phyloP scores from a whole-genome alignment of 192 early-diverging fungal species.

The Diversispora epigaea region DNA sequence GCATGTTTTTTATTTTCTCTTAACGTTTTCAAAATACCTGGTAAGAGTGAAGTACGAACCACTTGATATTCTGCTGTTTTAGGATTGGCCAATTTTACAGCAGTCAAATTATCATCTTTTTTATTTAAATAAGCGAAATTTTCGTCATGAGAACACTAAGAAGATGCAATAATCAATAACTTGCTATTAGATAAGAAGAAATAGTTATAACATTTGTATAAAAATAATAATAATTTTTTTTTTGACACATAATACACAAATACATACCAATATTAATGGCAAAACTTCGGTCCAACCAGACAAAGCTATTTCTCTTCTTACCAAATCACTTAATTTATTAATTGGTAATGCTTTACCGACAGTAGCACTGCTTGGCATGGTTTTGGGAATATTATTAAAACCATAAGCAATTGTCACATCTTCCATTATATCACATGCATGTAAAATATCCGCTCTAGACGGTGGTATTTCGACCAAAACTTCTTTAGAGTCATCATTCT shows the following conservation, averaged over 20 bases:
- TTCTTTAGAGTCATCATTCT: slow-evolving; percentile 50
- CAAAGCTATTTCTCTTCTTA: slow-evolving; percentile 83
- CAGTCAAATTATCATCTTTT: slow-evolving; percentile 73
- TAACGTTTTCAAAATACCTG: slow-evolving; percentile 92
- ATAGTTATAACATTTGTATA: background rate
- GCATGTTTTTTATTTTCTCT: slow-evolving; percentile 83
- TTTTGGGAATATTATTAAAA: slow-evolving; percentile 89
- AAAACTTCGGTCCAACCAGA: slow-evolving; percentile 93
- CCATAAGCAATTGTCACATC: slow-evolving; percentile 97
- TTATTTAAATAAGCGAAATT: slow-evolving; percentile 88
- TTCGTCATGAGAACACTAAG: slow-evolving; percentile 94
- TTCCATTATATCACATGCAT: slow-evolving; percentile 97
- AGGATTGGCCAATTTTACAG: slow-evolving; percentile 88
- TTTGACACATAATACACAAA: background rate
- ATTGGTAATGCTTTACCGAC: slow-evolving; percentile 85
- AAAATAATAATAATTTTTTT: background rate
- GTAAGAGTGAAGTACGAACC: slow-evolving; percentile 88
- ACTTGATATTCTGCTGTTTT: slow-evolving; percentile 91
- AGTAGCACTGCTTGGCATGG: slow-evolving; percentile 76
- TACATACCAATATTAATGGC: slow-evolving; percentile 82
- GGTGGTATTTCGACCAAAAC: slow-evolving; percentile 79
- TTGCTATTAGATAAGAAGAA: slow-evolving; percentile 43
- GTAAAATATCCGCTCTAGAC: slow-evolving; percentile 93
- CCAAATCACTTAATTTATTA: slow-evolving; percentile 88
- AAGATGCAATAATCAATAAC: background rate